These are phyloP conservation scores for Penicillium sp. DNA, from an alignment of 2,329 filamentous ascomycete genomes.

Conservation along the genomic window DNA sequence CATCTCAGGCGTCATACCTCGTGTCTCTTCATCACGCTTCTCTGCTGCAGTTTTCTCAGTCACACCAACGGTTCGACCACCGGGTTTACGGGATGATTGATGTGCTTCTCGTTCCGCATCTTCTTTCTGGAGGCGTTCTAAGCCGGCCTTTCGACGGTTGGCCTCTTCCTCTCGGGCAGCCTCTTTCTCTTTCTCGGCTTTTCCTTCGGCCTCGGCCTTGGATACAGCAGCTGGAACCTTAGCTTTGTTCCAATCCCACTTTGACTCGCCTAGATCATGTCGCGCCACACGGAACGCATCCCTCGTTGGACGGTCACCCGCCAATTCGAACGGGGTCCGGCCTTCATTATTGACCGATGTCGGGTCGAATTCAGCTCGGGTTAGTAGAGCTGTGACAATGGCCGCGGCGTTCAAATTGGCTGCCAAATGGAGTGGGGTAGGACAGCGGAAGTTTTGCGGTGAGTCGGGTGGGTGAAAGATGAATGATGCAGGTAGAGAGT, in stretches of 20 bases:
- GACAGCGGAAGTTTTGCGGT: slow-evolving; percentile 68
- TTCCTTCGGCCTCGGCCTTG: slow-evolving; percentile 63
- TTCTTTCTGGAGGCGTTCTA: slow-evolving; percentile 64
- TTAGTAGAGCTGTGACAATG: slow-evolving; percentile 69
- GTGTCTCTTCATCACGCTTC: slow-evolving; percentile 72
- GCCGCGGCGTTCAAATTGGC: slow-evolving; percentile 72
- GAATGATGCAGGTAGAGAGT: slow-evolving; percentile 66
- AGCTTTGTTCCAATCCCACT: slow-evolving; percentile 72
- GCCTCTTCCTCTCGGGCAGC: slow-evolving; percentile 64
- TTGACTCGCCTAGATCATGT: slow-evolving; percentile 67
- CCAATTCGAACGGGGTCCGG: slow-evolving; percentile 80
- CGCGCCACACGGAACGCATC: slow-evolving; percentile 90
- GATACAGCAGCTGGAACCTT: slow-evolving; percentile 66
- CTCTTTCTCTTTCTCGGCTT: slow-evolving; percentile 63
- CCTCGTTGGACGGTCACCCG: slow-evolving; percentile 75
- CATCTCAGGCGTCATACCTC: slow-evolving; percentile 84
- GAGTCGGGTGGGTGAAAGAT: slow-evolving; percentile 63
- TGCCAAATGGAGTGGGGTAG: slow-evolving; percentile 79
- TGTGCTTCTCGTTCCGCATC: slow-evolving; percentile 42
- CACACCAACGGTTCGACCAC: slow-evolving; percentile 52
- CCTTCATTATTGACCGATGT: slow-evolving; percentile 64
- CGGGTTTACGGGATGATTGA: slow-evolving; percentile 48
- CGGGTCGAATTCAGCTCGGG: slow-evolving; percentile 70
- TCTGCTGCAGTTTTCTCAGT: slow-evolving; percentile 71
- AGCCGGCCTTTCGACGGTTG: slow-evolving; percentile 65